Base-by-base conservation (phyloP, 2,329 filamentous ascomycete genomes). In the Chaetomiaceae sp. region DNA sequence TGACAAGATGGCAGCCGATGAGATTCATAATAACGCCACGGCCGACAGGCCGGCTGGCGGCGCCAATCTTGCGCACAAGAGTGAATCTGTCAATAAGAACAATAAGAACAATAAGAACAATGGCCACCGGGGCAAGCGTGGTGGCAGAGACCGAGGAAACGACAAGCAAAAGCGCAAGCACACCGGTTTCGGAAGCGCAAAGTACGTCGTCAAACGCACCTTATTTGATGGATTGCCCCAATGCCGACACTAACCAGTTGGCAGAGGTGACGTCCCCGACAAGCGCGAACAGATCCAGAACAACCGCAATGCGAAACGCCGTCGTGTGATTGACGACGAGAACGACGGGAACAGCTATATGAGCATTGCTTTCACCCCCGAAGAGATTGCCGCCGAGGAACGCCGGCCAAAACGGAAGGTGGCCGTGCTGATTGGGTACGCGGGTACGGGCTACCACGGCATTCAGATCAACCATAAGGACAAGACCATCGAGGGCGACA, bases 351-450 rank as follows among this genome's bases (percentile, higher is more conserved):
- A 68, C 32, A 79, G 82, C 55, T 82, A 84, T 58, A 75, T 75
- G 72, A 72, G 65, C 66, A 81, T 81, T 53, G 73, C 75, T 34
- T 83, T 83, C 62, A 72, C 73, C 49, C 80, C 88, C 62, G 90
- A 94, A 59, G 91, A 96, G 71, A 92, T 96, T 61, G 89, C 87
- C 11, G 84, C 84, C 42, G 94, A 99, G 69, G 85, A 86, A 67
- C 85, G 92, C 59, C 84, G 84, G 52, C 94, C 94, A 21, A 99
- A 99, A 79, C 85, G 89, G 70, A 99, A 99, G 75, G 92, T 96
- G 45, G 94, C 92, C 36, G 90, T 99, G 29, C 75, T 97, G 76
- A 85, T 99, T 62, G 94, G 94, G 14, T 99, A 99, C 70, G 90
- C 91, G 5, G 94, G 94, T 45, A 96, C 90, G 9, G 94, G 94